Evolutionary conservation across 495 filamentous ascomycete genomes (phyloP).

Genomic region (Podospora pseudopauciseta): DNA sequence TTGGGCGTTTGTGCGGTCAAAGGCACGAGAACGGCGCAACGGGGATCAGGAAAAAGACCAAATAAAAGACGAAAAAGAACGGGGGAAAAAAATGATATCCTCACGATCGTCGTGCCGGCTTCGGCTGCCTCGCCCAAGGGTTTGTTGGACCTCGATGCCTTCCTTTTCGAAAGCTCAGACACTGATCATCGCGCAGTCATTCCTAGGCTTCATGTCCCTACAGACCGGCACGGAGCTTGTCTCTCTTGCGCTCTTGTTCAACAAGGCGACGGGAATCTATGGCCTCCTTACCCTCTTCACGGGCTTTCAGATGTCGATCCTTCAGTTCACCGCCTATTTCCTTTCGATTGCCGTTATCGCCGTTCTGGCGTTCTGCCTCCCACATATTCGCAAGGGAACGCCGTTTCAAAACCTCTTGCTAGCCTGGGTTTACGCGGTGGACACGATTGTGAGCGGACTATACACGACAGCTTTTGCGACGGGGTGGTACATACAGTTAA

Average conservation of each 20-base stretch:
- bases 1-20: background rate
- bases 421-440: conserved; percentile 75
- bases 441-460: conserved; percentile 69
- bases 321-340: conserved; percentile 78
- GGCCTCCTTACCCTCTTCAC: conserved; percentile 81
- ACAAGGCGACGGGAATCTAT: conserved; percentile 84
- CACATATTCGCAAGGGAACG: conserved; percentile 64
- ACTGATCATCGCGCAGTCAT: conserved; percentile 51
- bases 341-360: conserved; percentile 70
- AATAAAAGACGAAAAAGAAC: background rate
- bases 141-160: conserved; percentile 15
- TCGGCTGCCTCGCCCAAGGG: conserved; percentile 37
- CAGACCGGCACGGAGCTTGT: conserved; percentile 81
- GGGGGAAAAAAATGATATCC: conserved; percentile 21
- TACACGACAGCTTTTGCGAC: conserved; percentile 78
- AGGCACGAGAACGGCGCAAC: background rate
- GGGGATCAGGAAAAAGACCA: background rate
- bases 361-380: conserved; percentile 58
- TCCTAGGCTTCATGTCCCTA: conserved; percentile 79
- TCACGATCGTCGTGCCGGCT: conserved; percentile 23
- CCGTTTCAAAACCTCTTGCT: conserved; percentile 67
- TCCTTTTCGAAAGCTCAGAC: background rate
- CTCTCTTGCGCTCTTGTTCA: conserved; percentile 72
- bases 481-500: conserved; percentile 69
- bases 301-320: conserved; percentile 56